A percentile compares a stretch with the other conserved stretches of the same genome.
Conservation (phyloP, 148 eudicot species). For the Vaccinium myrtillus region DNA sequence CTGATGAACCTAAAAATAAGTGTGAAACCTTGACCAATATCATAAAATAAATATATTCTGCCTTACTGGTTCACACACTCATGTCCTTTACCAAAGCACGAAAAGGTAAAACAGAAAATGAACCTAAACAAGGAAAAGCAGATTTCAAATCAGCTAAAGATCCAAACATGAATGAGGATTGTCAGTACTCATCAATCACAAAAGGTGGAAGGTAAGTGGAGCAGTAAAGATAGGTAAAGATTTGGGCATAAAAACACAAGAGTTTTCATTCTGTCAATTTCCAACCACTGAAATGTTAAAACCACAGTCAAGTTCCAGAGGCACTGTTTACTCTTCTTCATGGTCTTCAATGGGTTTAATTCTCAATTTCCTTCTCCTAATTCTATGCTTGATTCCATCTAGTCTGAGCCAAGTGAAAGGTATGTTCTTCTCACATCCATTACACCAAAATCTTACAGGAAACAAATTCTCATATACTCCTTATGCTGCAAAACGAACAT, state of each 20-base stretch:
- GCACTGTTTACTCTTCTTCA: conserved; percentile 12
- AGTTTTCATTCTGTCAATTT: conserved; percentile 14
- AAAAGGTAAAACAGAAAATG: conserved; percentile 22
- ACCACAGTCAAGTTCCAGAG: conserved; percentile 19
- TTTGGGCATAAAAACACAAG: neutral
- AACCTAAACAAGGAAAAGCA: conserved; percentile 32
- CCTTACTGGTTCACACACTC: conserved; percentile 13
- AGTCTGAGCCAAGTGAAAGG: conserved; percentile 66
- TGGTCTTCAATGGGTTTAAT: conserved; percentile 51
- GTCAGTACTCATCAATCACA: conserved; percentile 25
- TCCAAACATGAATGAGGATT: conserved; percentile 38
- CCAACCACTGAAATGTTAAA: conserved; percentile 11
- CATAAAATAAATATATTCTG: neutral
- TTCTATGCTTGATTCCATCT: conserved; percentile 42
- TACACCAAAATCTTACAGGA: neutral
- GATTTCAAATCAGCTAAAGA: conserved; percentile 45
- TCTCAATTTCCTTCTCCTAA: conserved; percentile 26
- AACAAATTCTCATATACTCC: neutral
- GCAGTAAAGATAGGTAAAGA: conserved; percentile 11
- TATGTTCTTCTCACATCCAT: conserved; percentile 28
- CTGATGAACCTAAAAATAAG: neutral
- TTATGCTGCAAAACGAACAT: neutral
- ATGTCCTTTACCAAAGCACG: conserved; percentile 37
- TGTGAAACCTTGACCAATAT: neutral
- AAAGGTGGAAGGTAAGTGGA: conserved; percentile 23